A percentile compares a stretch with the other conserved stretches of the same genome.
These are phyloP conservation scores for Geotrichum macrosporum DNA, from an alignment of 1,139 yeast genomes.

Conservation along the genomic window DNA sequence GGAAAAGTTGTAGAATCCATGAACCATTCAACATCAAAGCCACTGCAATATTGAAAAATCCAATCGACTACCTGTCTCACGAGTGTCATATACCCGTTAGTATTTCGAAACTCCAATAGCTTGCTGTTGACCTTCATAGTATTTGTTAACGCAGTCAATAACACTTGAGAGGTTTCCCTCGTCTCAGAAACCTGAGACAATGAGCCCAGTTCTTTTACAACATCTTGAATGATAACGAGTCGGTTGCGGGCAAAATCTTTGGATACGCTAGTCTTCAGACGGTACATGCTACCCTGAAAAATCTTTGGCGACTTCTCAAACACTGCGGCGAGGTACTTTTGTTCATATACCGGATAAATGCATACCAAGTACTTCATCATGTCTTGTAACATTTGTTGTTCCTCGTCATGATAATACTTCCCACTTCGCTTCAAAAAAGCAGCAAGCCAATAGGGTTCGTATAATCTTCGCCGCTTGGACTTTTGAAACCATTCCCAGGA, in stretches of 20 bases:
- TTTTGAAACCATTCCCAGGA: slow-evolving; percentile 17
- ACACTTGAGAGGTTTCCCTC: background rate
- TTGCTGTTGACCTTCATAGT: slow-evolving; percentile 13
- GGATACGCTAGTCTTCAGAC: background rate
- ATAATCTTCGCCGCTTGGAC: slow-evolving; percentile 1
- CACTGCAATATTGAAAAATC: slow-evolving; percentile 8
- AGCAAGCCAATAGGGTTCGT: slow-evolving; percentile 17
- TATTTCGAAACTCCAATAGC: slow-evolving; percentile 7
- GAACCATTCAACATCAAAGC: slow-evolving; percentile 13
- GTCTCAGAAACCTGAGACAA: background rate
- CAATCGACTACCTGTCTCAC: slow-evolving; percentile 13
- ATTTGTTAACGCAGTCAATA: slow-evolving; percentile 6
- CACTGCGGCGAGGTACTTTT: slow-evolving; percentile 11
- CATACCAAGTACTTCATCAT: slow-evolving; percentile 13
- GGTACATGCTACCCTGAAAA: background rate
- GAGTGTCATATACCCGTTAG: slow-evolving; percentile 14
- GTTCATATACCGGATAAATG: slow-evolving; percentile 8
- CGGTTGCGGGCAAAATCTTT: slow-evolving; percentile 3
- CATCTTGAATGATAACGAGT: slow-evolving; percentile 1
- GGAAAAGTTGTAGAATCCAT: slow-evolving; percentile 13
- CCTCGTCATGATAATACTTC: slow-evolving; percentile 13
- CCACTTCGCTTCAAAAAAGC: background rate
- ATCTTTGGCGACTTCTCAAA: slow-evolving; percentile 5
- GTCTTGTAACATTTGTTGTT: slow-evolving; percentile 4
- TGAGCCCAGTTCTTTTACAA: slow-evolving; percentile 2